These are phyloP conservation scores for Tirmania nivea DNA, from an alignment of 495 filamentous ascomycete species.

Conservation along the genomic window DNA sequence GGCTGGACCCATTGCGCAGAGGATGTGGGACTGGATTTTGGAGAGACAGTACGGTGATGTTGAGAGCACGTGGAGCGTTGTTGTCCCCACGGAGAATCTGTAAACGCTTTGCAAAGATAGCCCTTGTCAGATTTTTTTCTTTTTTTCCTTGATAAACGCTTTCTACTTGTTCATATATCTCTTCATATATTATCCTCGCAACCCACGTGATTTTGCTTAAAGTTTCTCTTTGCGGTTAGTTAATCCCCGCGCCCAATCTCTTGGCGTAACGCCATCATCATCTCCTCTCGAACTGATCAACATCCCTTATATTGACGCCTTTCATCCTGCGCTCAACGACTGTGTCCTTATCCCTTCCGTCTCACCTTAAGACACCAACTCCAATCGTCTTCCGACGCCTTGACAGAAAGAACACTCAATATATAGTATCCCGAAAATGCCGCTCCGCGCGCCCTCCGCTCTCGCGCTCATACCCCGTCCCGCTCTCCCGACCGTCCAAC, in stretches of 20 bases:
- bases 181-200: too few relatives aligned
- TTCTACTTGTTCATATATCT: too few relatives aligned
- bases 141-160: too few relatives aligned
- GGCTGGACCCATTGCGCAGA: slow-evolving; percentile 58
- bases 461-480: not conserved
- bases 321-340: not conserved
- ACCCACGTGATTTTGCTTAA: too few relatives aligned
- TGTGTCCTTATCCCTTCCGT: not conserved
- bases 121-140: too few relatives aligned
- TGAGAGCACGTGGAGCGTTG: slow-evolving; percentile 53
- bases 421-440: not conserved
- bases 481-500: not conserved
- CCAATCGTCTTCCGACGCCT: not conserved
- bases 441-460: not conserved
- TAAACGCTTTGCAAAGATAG: not conserved
- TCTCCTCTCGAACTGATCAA: not conserved
- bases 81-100: not conserved
- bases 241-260: not conserved
- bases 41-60: slow-evolving; percentile 86
- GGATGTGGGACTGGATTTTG: slow-evolving; percentile 94
- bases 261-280: not conserved
- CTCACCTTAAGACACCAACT: not conserved
- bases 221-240: too few relatives aligned
- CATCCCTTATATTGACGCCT: not conserved
- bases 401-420: not conserved